Evolutionary conservation across 139 green algal species (phyloP), one percentile per base, ranked within the genome.

Genomic region (Yamagishiella unicocca): DNA sequence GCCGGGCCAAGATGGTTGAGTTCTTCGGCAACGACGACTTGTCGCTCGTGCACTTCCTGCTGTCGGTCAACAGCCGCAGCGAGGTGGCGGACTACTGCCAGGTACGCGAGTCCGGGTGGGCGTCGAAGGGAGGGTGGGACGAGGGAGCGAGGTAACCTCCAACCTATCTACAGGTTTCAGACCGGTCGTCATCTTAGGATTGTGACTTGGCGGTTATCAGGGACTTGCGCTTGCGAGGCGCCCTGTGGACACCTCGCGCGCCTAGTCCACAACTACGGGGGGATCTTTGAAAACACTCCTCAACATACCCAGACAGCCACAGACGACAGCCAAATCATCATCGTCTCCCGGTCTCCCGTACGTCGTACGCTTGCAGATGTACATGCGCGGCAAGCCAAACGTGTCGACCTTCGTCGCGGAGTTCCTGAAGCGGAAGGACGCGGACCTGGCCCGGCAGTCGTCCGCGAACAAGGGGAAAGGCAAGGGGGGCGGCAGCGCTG

Each of bases 21-120:
- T 85, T 90, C 45, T 82, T 92, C 46, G 91, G 92, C 71, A 94
- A 83, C 77, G 82, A 92, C 29, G 94, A 97, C 90, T 80, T 97
- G 27, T 92, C 93, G 35, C 89, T 98, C 53, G 91, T 95, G 83
- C 93, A 97, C 72, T 95, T 96, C 54, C 90, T 98, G 75, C 89
- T 97, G 80, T 87, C 82, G 0, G 80, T 96, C 42, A 62, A 89
- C 27, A 93, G 87, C 85, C 94, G 93, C 68, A 92, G 88, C 35
- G 96, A 98, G 92, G 92, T 97, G 40, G 91, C 94, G 8, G 96
- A 97, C 54, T 97, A 95, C 90, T 94, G 95, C 83, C 82, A 93
- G 45, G 82, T 91, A 35, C 0, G 75, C 24, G 50, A 12, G 50
- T 12, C 50, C 50, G n/a, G n/a, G n/a, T n/a, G n/a, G n/a, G n/a